Percentiles rank a stretch among this genome's conserved stretches.
phyloP scores from a whole-genome alignment of 2,329 filamentous ascomycete species.

The Colletotrichum spaethianum region DNA sequence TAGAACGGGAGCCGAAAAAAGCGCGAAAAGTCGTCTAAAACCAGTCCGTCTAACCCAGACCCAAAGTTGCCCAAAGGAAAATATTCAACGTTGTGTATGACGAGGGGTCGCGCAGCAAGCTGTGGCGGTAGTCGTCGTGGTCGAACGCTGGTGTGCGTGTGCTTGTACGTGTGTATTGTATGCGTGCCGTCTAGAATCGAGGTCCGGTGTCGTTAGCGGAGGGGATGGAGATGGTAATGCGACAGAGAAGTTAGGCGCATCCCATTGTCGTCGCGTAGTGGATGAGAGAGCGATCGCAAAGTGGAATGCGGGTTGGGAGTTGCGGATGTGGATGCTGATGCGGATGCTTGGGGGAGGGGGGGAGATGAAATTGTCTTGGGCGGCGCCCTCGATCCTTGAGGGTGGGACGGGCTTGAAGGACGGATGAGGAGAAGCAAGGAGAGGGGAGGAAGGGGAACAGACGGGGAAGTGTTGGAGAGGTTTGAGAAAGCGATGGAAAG shows the following conservation, averaged over 20 bases:
- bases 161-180: slow-evolving; percentile 30
- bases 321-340: slow-evolving; percentile 9
- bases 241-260: slow-evolving; percentile 50
- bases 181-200: slow-evolving; percentile 27
- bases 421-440: slow-evolving; percentile 38
- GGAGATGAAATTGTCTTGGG: slow-evolving; percentile 16
- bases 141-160: slow-evolving; percentile 16
- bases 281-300: slow-evolving; percentile 31
- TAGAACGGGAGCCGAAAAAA: slow-evolving; percentile 38
- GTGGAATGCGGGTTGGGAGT: slow-evolving; percentile 25
- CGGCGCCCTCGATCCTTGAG: slow-evolving; percentile 23
- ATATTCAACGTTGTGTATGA: slow-evolving; percentile 43
- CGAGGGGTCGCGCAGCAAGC: slow-evolving; percentile 34
- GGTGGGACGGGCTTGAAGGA: slow-evolving; percentile 22
- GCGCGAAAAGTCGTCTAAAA: slow-evolving; percentile 53
- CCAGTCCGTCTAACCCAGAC: slow-evolving; percentile 57
- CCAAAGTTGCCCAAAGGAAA: slow-evolving; percentile 46
- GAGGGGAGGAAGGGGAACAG: slow-evolving; percentile 26
- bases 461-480: slow-evolving; percentile 41
- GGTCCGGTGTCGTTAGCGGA: slow-evolving; percentile 40
- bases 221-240: slow-evolving; percentile 42
- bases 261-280: slow-evolving; percentile 49
- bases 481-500: slow-evolving; percentile 41
- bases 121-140: slow-evolving; percentile 17
- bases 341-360: slow-evolving; percentile 6